Base-by-base conservation (phyloP, 768 basidiomycete species). In the Amanita brunnescens region DNA sequence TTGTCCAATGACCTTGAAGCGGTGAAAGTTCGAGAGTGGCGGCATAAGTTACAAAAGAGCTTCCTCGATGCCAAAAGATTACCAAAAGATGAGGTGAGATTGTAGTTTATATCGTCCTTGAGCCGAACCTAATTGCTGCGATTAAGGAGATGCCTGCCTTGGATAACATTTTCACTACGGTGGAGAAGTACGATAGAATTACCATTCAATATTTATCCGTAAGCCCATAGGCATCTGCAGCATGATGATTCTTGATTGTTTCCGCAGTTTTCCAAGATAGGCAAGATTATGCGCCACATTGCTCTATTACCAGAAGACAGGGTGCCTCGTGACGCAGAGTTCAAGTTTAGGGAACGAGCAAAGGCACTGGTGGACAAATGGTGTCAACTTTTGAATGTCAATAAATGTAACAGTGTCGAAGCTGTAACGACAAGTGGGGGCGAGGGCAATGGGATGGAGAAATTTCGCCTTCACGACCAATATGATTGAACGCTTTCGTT, bases 201-300 rank as follows among this genome's bases (percentile, higher is more conserved):
- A 85, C 81, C 45, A 83, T 91, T 53, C 78, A 81, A 49, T 86
- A 90, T 58, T 77, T 93, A 13, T 62, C 67, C 53, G 67, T 74
- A 60, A 54, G 70, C 62, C 26, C 30, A 54, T 45, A 5, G 26
- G 13, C 23, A 7, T 26, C 42, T 55, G 13, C 49, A 21, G 18
- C 29, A 24, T 51, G n/a, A 41, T n/a, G 6, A 16, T 42, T 44
- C 40, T 29, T 26, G 30, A 30, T 52, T 41, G 18, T 23, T 52
- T 34, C 47, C n/a, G 49, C 58, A 88, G 82, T 83, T 81, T 68
- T 90, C 88, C 45, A 88, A 89, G 67, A 85, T 88, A 56, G 82
- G 80, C 65, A 85, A 86, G 71, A 89, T 93, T 30, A 89, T 93
- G 87, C 87, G 88, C 59, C 87, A 89, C 67, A 87, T 93, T 59